Base-by-base conservation (phyloP, 1,284 basidiomycete species). In the Cryptococcus deneoformans region DNA sequence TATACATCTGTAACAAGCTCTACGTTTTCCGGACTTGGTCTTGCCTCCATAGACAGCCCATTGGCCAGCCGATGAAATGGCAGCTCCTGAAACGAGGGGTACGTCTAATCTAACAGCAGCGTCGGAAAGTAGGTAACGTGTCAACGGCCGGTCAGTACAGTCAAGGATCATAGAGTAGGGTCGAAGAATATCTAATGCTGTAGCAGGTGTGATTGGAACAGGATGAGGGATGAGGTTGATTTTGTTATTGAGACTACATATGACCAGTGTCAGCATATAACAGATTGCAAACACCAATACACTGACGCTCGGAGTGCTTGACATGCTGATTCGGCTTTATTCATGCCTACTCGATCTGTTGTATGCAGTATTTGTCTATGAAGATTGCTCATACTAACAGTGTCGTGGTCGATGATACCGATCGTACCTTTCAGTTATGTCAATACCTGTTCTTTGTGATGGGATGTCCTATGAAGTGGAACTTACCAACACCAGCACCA, bases 81-180 rank as follows among this genome's bases (percentile, higher is more conserved):
- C 95, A 1, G 94, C 96, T 3, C 93, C 96, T 55, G 88, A 91
- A 38, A 99, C 87, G 36, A 99, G 85, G 3, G 92, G 89, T 49
- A 87, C 87, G 5, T 79, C 77, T 2, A 92, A 82, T 0, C 79
- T 78, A 45, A 91, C 90, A n/a, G 89, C 86, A 0, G 86, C 84
- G 73, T 98, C 95, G n/a, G 90, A 93, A 57, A 99, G 82, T 6
- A 99, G 84, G 76, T 99, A 99, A 3, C 96, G 87, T 0, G 92
- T 94, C 3, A 88, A 84, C 2, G 89, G 86, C 62, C 96, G 95
- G 77, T 99, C 95, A 2, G 92, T 97, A 79, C 95, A 98, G 79
- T 99, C 96, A 12, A 99, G 81, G 49, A 98, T 83, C 45, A 97
- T 77, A 70, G 90, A 86, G 69, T 88, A 89, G 1, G 80, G 71